Conservation (phyloP, 75 land plant genomes). For the Pinus taeda region DNA sequence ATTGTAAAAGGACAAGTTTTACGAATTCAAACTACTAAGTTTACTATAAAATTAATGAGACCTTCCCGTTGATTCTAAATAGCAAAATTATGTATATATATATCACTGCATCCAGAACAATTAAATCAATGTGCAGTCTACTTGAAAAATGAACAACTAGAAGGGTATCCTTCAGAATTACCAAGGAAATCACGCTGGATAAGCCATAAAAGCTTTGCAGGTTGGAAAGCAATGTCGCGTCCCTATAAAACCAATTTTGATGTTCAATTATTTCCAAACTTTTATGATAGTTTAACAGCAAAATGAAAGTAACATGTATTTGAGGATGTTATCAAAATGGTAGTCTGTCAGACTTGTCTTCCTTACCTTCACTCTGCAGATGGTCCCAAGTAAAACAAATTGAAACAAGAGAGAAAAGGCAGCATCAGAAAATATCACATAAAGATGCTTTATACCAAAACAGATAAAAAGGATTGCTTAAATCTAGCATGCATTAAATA, state of each 20-base stretch:
- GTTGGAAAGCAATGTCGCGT: too few relatives aligned
- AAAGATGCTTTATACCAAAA: conserved; percentile 1
- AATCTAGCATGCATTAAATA: not conserved
- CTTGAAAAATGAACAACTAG: not conserved
- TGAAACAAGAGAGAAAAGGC: not conserved
- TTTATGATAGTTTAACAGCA: not conserved
- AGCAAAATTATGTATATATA: not conserved
- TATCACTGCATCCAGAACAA: not conserved
- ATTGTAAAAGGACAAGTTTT: not conserved
- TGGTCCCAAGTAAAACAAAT: conserved; percentile 5
- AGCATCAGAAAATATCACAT: conserved; percentile 1
- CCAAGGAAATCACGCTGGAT: conserved; percentile 11
- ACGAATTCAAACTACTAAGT: not conserved
- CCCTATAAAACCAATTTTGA: conserved; percentile 5
- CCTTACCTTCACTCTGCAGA: conserved; percentile 32
- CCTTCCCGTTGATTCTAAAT: not conserved
- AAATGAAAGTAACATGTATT: not conserved
- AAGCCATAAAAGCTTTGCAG: too few relatives aligned
- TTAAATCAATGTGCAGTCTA: not conserved
- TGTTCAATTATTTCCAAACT: not conserved
- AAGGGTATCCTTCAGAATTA: conserved; percentile 31
- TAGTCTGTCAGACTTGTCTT: not conserved
- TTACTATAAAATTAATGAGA: not conserved
- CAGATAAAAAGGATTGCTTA: not conserved
- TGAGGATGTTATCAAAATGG: not conserved